Percentiles rank a stretch among this genome's conserved stretches.
phyloP scores from a whole-genome alignment of 108 stramenopile genomes.

The Nitzschia sp. region DNA sequence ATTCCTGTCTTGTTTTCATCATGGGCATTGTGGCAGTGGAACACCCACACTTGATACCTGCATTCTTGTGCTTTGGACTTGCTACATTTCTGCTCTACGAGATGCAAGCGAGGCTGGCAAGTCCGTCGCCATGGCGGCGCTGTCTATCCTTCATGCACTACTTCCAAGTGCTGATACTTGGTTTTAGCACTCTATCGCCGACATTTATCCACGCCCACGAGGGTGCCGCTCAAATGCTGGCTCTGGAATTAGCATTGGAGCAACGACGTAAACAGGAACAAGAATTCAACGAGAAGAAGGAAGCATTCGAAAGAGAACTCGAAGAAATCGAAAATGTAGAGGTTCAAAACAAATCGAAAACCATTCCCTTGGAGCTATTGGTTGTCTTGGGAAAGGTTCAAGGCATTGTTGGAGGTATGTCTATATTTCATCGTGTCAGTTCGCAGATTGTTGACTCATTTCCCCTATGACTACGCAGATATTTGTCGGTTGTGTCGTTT shows the following conservation, averaged over 20 bases:
- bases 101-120: constrained; percentile 10
- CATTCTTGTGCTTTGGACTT: constrained; percentile 12
- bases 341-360: constrained; percentile 15
- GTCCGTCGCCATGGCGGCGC: constrained; percentile 20
- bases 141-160: constrained; percentile 14
- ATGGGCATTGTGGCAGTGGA: constrained; percentile 16
- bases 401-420: constrained; percentile 29
- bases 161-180: constrained; percentile 12
- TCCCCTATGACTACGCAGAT: neutral
- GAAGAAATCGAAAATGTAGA: constrained; percentile 21
- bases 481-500: constrained; percentile 24
- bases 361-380: constrained; percentile 19
- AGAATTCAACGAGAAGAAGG: constrained; percentile 24
- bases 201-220: constrained; percentile 19
- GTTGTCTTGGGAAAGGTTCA: constrained; percentile 26
- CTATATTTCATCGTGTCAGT: neutral
- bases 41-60: constrained; percentile 8
- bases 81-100: constrained; percentile 9
- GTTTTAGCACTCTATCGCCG: neutral
- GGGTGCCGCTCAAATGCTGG: constrained; percentile 22
- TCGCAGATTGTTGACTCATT: neutral
- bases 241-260: neutral
- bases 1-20: constrained; percentile 19
- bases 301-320: constrained; percentile 20
- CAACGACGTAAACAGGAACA: constrained; percentile 16